Evolutionary conservation across 805 yeast species (phyloP).

Genomic region (Myxozyma neglecta): DNA sequence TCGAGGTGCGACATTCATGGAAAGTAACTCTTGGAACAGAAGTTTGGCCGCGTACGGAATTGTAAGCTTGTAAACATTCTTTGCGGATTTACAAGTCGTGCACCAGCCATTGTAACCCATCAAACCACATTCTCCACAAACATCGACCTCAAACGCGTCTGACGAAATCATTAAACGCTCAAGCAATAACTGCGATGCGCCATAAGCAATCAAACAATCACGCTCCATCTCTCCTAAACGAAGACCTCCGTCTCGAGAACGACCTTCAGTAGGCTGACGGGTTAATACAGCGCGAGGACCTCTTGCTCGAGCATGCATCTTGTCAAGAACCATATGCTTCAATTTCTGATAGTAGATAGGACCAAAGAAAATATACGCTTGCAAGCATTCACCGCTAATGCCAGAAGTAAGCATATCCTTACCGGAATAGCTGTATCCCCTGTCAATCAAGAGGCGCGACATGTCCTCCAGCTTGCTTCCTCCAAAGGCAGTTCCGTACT

Average conservation of each 20-base stretch:
- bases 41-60: conserved; percentile 99
- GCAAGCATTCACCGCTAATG: conserved; percentile 94
- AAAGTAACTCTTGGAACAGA: conserved; percentile 91
- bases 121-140: conserved; percentile 89
- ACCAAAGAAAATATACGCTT: conserved; percentile 97
- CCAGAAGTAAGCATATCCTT: conserved; percentile 98
- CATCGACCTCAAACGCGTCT: conserved; percentile 96
- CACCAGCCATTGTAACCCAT: conserved; percentile 99
- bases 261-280: conserved; percentile 98
- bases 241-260: conserved; percentile 98
- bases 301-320: conserved; percentile 99
- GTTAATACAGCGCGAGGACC: conserved; percentile 98
- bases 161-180: conserved; percentile 96
- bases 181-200: conserved; percentile 90
- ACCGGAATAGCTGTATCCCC: conserved; percentile 93
- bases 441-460: conserved; percentile 84
- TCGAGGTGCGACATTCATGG: conserved; percentile 99
- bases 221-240: conserved; percentile 99
- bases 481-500: conserved; percentile 98
- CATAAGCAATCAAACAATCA: conserved; percentile 98
- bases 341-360: conserved; percentile 97
- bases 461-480: conserved; percentile 95
- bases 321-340: conserved; percentile 98
- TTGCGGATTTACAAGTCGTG: conserved; percentile 89
- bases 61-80: conserved; percentile 84